These are phyloP conservation scores for Pythium phragmiticola DNA, from an alignment of 352 stramenopile species.

Conservation along the genomic window DNA sequence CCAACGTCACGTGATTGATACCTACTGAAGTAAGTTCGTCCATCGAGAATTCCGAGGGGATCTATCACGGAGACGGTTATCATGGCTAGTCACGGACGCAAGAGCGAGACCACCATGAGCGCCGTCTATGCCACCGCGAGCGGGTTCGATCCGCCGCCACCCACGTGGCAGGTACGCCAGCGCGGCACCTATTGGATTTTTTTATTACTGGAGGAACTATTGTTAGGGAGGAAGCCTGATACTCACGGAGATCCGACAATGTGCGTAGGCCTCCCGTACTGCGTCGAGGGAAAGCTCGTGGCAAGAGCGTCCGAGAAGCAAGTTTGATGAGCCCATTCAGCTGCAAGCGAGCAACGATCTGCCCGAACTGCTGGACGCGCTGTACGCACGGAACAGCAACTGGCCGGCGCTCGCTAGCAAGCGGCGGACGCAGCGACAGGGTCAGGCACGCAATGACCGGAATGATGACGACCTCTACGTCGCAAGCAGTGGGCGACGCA, in stretches of 20 bases:
- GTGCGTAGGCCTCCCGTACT: not conserved
- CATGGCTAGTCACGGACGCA: conserved; percentile 1
- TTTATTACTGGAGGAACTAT: too few species aligned
- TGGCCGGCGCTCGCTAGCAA: conserved; percentile 3
- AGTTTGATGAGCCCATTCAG: not conserved
- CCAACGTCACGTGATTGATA: conserved; percentile 14
- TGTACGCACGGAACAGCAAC: conserved; percentile 18
- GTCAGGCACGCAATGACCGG: not conserved
- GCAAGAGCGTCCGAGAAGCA: not conserved
- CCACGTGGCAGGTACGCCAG: conserved; percentile 14
- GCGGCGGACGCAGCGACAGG: not conserved
- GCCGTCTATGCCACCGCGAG: conserved; percentile 32
- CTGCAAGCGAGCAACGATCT: conserved; percentile 4
- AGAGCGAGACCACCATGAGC: conserved; percentile 24
- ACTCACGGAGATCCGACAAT: not conserved
- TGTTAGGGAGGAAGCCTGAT: not conserved
- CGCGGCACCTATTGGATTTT: too few species aligned
- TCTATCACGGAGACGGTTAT: too few species aligned
- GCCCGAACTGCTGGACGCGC: conserved; percentile 16
- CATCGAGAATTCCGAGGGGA: not conserved
- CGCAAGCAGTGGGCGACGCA: not conserved
- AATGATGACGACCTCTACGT: conserved; percentile 14
- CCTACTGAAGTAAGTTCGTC: not conserved
- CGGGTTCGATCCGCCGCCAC: conserved; percentile 19
- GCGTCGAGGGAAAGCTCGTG: not conserved